A percentile compares a stretch with the other conserved stretches of the same genome.
Evolutionary conservation across 2,329 filamentous ascomycete genomes (phyloP).

Genomic region (Exophiala xenobiotica): DNA sequence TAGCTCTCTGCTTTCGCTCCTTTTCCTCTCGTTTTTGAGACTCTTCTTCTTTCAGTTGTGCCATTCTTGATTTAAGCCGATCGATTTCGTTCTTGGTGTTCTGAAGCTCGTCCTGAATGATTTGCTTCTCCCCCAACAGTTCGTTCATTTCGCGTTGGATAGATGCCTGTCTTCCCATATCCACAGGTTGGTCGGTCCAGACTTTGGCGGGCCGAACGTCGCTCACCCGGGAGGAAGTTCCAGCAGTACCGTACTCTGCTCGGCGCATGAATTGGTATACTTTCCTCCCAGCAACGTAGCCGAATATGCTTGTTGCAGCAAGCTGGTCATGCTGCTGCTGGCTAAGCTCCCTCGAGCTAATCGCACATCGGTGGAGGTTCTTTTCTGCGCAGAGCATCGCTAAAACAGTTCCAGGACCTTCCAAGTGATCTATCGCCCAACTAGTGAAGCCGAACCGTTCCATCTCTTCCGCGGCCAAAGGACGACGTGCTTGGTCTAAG

Average conservation of each 20-base stretch:
- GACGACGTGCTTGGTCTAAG: slow-evolving; percentile 56
- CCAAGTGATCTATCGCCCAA: slow-evolving; percentile 74
- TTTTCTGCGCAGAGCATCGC: slow-evolving; percentile 81
- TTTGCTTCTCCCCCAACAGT: slow-evolving; percentile 44
- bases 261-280: slow-evolving; percentile 67
- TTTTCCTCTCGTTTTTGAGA: slow-evolving; percentile 8
- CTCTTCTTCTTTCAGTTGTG: slow-evolving; percentile 12
- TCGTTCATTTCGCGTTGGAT: slow-evolving; percentile 54
- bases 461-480: slow-evolving; percentile 58
- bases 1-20: slow-evolving; percentile 65
- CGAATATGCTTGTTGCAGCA: slow-evolving; percentile 57
- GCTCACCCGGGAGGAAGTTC: slow-evolving; percentile 67
- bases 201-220: slow-evolving; percentile 60
- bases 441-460: slow-evolving; percentile 67
- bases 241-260: slow-evolving; percentile 74
- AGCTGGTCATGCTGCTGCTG: slow-evolving; percentile 69
- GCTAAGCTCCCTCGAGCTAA: slow-evolving; percentile 62
- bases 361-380: slow-evolving; percentile 66
- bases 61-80: slow-evolving; percentile 33
- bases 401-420: slow-evolving; percentile 78
- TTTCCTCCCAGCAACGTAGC: slow-evolving; percentile 68
- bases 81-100: slow-evolving; percentile 30
- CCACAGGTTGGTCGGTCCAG: slow-evolving; percentile 78
- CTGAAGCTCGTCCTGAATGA: slow-evolving; percentile 28
- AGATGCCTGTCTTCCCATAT: slow-evolving; percentile 57